Evolutionary conservation across 306 rosid genomes (phyloP), one percentile per base, ranked within the genome.

Genomic region (Lupinus albus): DNA sequence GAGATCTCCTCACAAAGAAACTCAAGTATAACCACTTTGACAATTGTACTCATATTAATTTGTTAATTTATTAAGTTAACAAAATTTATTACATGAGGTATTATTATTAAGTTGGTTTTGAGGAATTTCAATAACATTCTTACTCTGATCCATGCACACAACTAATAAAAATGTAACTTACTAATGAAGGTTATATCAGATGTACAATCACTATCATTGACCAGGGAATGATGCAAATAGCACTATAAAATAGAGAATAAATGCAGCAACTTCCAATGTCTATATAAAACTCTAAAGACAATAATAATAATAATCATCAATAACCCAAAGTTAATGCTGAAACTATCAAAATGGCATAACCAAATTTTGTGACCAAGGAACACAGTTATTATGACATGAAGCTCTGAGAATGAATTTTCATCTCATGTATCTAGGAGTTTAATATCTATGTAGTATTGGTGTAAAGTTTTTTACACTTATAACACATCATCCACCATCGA

Each of bases 261-360:
- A 42, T 61, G 68, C 49, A 32, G 67, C 12, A 71, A 13, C 11
- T 64, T 47, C 15, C 53, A 61, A 61, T 50, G 54, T 49, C 45
- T 18, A 30, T 18, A 18, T 38, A 50, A 39, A 61, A 72, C 39
- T 41, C 52, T 15, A 35, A 35, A 8, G 41, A 38, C 39, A 58
- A 58, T 46, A 46, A 59, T 32, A 47, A 48, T 18, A 58, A 58
- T 46, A 46, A 59, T 32, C 33, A 48, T 18, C 11, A 46, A 59
- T 16, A 33, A 48, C 35, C 11, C 51, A 48, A 50, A 25, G 15
- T 12, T 42, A 30, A 54, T 30, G 48, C 41, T 18, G 33, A 45
- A 28, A 65, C 4, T 51, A 36, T 65, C 6, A 12, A 21, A 68
- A 74, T 33, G 18, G 59, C 52, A 55, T 32, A 48, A 28, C 35